These are phyloP conservation scores for Penicillium sp. DNA, from an alignment of 2,329 filamentous ascomycete genomes.

Conservation along the genomic window DNA sequence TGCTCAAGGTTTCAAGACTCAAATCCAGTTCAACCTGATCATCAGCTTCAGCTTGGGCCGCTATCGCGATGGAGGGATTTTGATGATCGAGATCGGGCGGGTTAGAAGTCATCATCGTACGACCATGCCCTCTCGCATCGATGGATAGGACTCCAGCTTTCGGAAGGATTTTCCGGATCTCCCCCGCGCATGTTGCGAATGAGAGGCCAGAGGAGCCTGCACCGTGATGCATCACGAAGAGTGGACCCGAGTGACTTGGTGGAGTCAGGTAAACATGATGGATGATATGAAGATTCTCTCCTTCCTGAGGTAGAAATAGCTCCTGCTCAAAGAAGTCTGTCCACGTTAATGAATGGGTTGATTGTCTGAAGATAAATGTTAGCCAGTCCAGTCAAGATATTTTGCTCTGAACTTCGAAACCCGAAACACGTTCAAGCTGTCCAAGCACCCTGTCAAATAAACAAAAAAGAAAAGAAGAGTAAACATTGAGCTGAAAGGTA, in stretches of 20 bases:
- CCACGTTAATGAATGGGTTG: slow-evolving; percentile 70
- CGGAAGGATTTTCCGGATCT: slow-evolving; percentile 75
- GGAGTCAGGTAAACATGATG: slow-evolving; percentile 89
- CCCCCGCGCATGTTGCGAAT: slow-evolving; percentile 76
- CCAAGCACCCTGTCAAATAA: background rate
- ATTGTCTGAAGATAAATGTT: slow-evolving; percentile 13
- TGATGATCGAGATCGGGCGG: background rate
- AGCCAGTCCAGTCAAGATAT: background rate
- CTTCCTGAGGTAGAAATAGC: slow-evolving; percentile 61
- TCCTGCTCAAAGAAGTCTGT: slow-evolving; percentile 89
- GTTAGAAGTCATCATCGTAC: slow-evolving; percentile 46
- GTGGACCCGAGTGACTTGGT: slow-evolving; percentile 67
- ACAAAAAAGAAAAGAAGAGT: background rate
- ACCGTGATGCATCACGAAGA: slow-evolving; percentile 94
- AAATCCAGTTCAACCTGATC: slow-evolving; percentile 58
- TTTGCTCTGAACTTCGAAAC: background rate
- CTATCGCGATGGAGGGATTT: slow-evolving; percentile 12
- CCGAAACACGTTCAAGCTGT: background rate
- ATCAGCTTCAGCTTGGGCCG: slow-evolving; percentile 29
- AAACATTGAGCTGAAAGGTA: background rate
- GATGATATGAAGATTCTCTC: slow-evolving; percentile 50
- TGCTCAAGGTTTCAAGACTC: slow-evolving; percentile 68
- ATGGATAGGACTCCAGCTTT: slow-evolving; percentile 78
- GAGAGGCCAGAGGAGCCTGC: slow-evolving; percentile 90
- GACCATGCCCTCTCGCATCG: slow-evolving; percentile 85